These are phyloP conservation scores for Fusarium tupiense DNA, from an alignment of 2,329 filamentous ascomycete genomes.

Conservation along the genomic window DNA sequence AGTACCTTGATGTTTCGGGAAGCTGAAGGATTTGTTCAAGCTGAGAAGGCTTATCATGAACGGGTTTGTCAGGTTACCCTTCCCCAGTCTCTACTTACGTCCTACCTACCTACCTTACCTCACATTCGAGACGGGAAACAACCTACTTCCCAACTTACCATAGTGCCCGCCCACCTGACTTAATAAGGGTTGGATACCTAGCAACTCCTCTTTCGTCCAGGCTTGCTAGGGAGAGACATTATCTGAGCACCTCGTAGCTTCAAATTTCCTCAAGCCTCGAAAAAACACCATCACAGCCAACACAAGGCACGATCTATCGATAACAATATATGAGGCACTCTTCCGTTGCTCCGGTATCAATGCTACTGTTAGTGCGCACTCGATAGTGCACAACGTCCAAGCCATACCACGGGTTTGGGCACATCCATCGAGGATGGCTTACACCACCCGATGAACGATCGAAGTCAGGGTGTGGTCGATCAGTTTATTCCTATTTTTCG, in stretches of 20 bases:
- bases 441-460: neutral
- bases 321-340: neutral
- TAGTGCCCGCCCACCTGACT: neutral
- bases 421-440: neutral
- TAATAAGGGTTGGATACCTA: neutral
- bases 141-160: neutral
- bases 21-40: neutral
- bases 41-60: neutral
- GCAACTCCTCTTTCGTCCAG: neutral
- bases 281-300: neutral
- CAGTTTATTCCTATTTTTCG: neutral
- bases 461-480: neutral
- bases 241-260: neutral
- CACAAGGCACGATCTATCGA: neutral
- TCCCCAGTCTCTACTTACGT: neutral
- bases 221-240: neutral
- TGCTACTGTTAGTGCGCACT: neutral
- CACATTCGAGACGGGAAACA: neutral
- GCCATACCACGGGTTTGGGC: neutral
- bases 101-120: neutral
- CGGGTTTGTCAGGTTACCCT: neutral
- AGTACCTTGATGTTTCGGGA: neutral
- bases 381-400: neutral
- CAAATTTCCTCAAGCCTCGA: neutral
- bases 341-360: neutral